Conservation (phyloP, 202 grass and related monocot species). For the Saccharum hybrid region DNA sequence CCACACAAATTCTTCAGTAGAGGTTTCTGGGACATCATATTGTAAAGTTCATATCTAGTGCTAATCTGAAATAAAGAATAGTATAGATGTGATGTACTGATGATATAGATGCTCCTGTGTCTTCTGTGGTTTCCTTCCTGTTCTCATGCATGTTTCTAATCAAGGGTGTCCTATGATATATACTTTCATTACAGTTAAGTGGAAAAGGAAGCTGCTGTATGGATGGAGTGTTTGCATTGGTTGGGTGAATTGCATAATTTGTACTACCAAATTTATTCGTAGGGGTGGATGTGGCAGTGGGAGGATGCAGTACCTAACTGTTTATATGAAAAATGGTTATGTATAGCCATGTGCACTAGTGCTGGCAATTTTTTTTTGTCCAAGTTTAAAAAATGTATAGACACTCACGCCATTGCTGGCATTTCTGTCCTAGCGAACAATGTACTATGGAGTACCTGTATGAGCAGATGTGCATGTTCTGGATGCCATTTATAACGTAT, state of each 20-base stretch:
- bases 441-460: neutral
- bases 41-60: constrained; percentile 57
- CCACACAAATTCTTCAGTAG: constrained; percentile 38
- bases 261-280: neutral
- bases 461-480: too few relatives aligned
- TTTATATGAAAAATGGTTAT: neutral
- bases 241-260: neutral
- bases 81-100: constrained; percentile 33
- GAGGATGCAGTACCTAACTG: neutral
- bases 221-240: neutral
- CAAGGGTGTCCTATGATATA: neutral
- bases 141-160: neutral
- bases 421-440: constrained; percentile 13
- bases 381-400: neutral
- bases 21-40: constrained; percentile 36
- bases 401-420: neutral
- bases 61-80: constrained; percentile 52
- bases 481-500: too few relatives aligned
- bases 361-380: neutral
- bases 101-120: neutral
- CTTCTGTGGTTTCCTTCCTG: neutral
- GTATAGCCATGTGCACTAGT: neutral
- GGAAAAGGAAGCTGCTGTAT: neutral
- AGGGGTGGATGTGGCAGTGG: neutral
- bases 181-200: neutral